A percentile compares a stretch with the other conserved stretches of the same genome.
Conservation (phyloP, 495 filamentous ascomycete species). For the Chaetomidium leptoderma region DNA sequence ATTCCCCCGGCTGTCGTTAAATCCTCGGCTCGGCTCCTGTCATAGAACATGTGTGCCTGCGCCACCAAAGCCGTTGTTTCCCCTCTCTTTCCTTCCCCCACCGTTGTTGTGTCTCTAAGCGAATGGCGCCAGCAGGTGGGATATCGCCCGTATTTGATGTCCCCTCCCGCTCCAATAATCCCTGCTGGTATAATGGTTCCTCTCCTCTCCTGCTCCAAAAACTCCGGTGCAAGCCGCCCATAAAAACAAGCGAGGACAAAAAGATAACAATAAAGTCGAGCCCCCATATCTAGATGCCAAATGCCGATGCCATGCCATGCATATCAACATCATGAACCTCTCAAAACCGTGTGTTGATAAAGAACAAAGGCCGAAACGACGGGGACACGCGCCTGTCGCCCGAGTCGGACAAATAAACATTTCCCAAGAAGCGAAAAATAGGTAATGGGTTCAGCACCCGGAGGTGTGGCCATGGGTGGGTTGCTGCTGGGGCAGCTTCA, state of each 20-base stretch:
- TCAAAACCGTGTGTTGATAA: slow-evolving; percentile 31
- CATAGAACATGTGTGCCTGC: slow-evolving; percentile 1
- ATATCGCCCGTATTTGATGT: slow-evolving; percentile 25
- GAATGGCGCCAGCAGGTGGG: slow-evolving; percentile 34
- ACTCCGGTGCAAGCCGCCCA: slow-evolving; percentile 39
- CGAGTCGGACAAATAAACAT: slow-evolving; percentile 13
- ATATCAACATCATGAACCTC: slow-evolving; percentile 47
- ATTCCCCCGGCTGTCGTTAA: background rate
- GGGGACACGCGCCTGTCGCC: slow-evolving; percentile 7
- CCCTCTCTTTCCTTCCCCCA: background rate
- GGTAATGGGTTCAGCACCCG: slow-evolving; percentile 7
- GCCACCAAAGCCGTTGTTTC: background rate
- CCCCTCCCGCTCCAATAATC: slow-evolving; percentile 10
- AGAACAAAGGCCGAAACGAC: slow-evolving; percentile 26
- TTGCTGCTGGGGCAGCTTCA: background rate
- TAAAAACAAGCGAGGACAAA: slow-evolving; percentile 23
- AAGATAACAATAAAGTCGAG: slow-evolving; percentile 20
- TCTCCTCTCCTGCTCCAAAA: slow-evolving; percentile 42
- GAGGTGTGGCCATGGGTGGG: background rate
- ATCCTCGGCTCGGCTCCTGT: slow-evolving; percentile 4
- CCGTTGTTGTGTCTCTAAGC: slow-evolving; percentile 23
- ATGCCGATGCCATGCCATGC: slow-evolving; percentile 51
- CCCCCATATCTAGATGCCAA: slow-evolving; percentile 51
- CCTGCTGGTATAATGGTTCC: slow-evolving; percentile 23
- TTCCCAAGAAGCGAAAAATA: slow-evolving; percentile 20